Evolutionary conservation across 495 filamentous ascomycete species (phyloP), one percentile per base, ranked within the genome.

Genomic region (Hyaloscypha variabilis): DNA sequence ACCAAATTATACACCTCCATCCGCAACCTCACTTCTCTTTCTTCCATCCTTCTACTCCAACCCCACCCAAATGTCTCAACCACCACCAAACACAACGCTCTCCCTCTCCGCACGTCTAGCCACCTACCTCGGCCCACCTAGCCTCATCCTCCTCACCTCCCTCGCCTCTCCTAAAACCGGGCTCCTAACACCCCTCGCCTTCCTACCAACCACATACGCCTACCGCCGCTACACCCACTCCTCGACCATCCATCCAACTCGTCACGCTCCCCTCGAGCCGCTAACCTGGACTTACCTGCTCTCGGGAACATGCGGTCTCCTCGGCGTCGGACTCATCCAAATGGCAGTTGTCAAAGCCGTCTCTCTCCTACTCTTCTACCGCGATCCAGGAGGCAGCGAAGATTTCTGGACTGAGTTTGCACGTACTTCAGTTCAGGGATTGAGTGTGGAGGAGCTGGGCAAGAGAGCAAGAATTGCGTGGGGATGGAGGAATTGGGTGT

Each of bases 401-500:
- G 61, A 60, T 28, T 66, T 60, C 62, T 64, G 29, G 21, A 39
- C 10, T 6, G 66, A 60, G 60, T 70, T 67, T 24, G 24, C 8
- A 8, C 59, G 65, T 0, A 29, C 17, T 25, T 26, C 53, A 17
- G 53, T 55, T 60, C 60, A 52, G 3, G 66, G 53, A 0, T 60
- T 71, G 2, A 52, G 64, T 11, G 14, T 61, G 14, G 63, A 58
- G 3, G 46, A 68, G 49, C 62, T 71, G 1, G 28, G 58, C 3
- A 6, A 14, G 17, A 58, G 69, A 13, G 61, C 61, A 0, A 36
- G 46, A 54, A 46, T 73, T 1, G 69, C 71, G 0, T 6, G 29
- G 3, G 34, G 46, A 4, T 71, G 69, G 71, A 64, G 64, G 50
- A 71, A 73, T 53, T 69, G 69, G 64, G 49, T 62, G 2, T 65